phyloP scores from a whole-genome alignment of 1,139 yeast genomes.

The Suhomyces chickasaworum region DNA sequence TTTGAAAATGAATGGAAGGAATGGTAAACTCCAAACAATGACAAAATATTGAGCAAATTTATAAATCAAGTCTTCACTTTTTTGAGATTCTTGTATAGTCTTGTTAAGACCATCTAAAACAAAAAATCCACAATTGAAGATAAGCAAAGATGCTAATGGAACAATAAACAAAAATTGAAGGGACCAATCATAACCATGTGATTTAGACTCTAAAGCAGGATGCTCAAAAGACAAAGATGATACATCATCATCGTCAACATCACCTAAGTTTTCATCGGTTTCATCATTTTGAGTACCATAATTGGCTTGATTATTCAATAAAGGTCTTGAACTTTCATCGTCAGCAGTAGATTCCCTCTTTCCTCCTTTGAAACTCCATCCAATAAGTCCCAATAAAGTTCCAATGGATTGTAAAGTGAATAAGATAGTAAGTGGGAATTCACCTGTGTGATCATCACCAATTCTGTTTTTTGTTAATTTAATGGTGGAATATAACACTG shows the following conservation, averaged over 20 bases:
- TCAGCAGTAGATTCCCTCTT: constrained; percentile 7
- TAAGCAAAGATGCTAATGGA: constrained; percentile 60
- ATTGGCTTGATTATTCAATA: constrained; percentile 24
- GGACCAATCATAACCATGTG: constrained; percentile 76
- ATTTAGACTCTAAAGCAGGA: constrained; percentile 25
- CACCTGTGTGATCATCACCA: constrained; percentile 61
- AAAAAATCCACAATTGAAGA: constrained; percentile 54
- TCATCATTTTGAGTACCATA: constrained; percentile 29
- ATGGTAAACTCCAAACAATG: constrained; percentile 52
- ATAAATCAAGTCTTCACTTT: constrained; percentile 52
- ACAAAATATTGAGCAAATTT: constrained; percentile 37
- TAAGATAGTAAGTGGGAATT: constrained; percentile 53
- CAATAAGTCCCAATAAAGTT: constrained; percentile 55
- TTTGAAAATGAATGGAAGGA: constrained; percentile 73
- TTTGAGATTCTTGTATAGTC: constrained; percentile 64
- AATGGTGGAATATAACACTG: constrained; percentile 44
- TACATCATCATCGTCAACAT: constrained; percentile 16
- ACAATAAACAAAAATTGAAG: constrained; percentile 68
- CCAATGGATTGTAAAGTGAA: constrained; percentile 55
- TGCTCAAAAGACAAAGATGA: constrained; percentile 19
- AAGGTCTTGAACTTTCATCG: constrained; percentile 33
- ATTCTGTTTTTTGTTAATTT: constrained; percentile 46
- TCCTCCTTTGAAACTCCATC: constrained; percentile 38
- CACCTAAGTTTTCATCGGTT: constrained; percentile 16
- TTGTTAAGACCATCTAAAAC: constrained; percentile 66